Conservation (phyloP, 2,329 filamentous ascomycete species). For the Mollisiaceae sp. region DNA sequence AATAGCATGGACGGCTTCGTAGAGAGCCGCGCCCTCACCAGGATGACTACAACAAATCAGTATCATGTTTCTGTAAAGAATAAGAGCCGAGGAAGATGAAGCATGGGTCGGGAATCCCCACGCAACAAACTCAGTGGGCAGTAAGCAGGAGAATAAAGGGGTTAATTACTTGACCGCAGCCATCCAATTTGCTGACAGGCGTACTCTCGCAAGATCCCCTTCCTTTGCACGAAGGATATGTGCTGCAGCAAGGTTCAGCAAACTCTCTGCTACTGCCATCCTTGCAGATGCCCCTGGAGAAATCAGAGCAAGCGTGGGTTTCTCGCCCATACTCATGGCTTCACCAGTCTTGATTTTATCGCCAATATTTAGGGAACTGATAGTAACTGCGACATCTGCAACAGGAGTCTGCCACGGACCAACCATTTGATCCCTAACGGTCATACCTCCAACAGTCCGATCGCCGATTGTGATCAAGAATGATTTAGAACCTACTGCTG, state of each 20-base stretch:
- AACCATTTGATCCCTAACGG: constrained; percentile 91
- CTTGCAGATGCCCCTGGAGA: constrained; percentile 87
- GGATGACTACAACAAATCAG: constrained; percentile 60
- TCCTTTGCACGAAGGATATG: constrained; percentile 51
- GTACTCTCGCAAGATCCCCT: constrained; percentile 69
- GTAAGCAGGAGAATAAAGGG: no score
- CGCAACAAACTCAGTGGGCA: no score
- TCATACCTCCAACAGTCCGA: constrained; percentile 87
- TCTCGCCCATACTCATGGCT: constrained; percentile 98
- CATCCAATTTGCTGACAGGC: constrained; percentile 84
- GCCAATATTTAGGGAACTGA: constrained; percentile 73
- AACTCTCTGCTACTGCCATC: constrained; percentile 93
- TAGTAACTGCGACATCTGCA: constrained; percentile 90
- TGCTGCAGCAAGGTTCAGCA: constrained; percentile 91
- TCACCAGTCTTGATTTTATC: constrained; percentile 80
- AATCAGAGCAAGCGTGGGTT: constrained; percentile 86
- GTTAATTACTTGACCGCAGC: constrained; percentile 7
- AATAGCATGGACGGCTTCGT: constrained; percentile 91
- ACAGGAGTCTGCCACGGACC: constrained; percentile 96
- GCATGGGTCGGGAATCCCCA: no score
- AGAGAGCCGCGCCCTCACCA: constrained; percentile 89
- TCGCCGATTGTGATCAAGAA: constrained; percentile 98
- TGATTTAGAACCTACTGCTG: constrained; percentile 93
- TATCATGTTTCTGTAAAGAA: no score
- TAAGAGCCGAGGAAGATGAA: not conserved